Evolutionary conservation across 345 rosid species (phyloP).

Genomic region (Corchorus olitorius): DNA sequence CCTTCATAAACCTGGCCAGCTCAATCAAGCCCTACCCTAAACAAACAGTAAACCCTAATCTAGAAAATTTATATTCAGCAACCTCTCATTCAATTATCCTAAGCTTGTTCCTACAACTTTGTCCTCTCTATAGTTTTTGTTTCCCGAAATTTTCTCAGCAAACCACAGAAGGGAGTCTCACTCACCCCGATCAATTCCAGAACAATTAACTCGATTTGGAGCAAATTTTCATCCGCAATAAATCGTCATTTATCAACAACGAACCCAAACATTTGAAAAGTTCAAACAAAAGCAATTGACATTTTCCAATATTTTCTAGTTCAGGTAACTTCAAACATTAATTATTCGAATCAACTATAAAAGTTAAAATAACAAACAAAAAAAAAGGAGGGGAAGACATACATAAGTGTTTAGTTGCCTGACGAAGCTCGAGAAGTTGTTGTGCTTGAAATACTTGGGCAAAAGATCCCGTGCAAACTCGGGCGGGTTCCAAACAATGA

Average conservation of each 20-base stretch:
- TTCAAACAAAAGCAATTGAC: background rate
- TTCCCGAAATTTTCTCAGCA: constrained; percentile 13
- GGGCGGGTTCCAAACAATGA: constrained; percentile 86
- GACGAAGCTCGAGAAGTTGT: constrained; percentile 90
- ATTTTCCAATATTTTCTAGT: background rate
- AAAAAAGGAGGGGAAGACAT: constrained; percentile 10
- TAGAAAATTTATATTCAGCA: background rate
- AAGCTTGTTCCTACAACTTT: background rate
- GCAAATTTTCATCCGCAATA: background rate
- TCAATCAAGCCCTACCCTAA: background rate
- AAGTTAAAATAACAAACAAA: background rate
- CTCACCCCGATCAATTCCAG: background rate
- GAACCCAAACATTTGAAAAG: constrained; percentile 4
- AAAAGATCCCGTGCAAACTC: constrained; percentile 79
- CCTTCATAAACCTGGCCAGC: background rate
- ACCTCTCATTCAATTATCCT: background rate
- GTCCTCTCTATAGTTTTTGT: background rate
- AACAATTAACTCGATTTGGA: background rate
- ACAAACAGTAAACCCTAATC: background rate
- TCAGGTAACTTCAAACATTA: background rate
- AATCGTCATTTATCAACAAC: background rate
- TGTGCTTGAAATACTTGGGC: constrained; percentile 89
- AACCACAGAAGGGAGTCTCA: background rate
- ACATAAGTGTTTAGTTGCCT: constrained; percentile 91
- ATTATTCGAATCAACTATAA: background rate